Conservation (phyloP, 345 rosid genomes). For the Excoecaria agallocha region DNA sequence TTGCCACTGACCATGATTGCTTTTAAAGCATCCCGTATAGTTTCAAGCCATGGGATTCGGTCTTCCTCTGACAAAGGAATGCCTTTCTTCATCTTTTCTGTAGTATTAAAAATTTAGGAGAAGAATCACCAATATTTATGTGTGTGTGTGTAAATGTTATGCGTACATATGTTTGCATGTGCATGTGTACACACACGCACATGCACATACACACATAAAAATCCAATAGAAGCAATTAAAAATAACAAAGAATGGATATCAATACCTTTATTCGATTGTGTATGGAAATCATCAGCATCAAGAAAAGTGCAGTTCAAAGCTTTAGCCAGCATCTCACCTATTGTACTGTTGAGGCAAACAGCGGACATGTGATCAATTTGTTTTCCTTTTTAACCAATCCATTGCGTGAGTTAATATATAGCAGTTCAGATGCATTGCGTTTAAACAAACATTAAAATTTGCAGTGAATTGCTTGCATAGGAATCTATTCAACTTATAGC, state of each 20-base stretch:
- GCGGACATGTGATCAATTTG: too few species aligned
- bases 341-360: slow-evolving; percentile 46
- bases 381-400: too few species aligned
- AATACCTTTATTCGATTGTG: slow-evolving; percentile 69
- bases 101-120: neutral
- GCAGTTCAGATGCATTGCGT: neutral
- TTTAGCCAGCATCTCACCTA: slow-evolving; percentile 58
- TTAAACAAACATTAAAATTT: neutral
- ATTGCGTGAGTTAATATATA: neutral
- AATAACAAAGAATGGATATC: neutral
- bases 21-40: slow-evolving; percentile 42
- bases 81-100: slow-evolving; percentile 79
- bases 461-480: neutral
- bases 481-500: slow-evolving; percentile 8
- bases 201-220: too few species aligned
- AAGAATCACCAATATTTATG: too few species aligned
- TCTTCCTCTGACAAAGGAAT: slow-evolving; percentile 74
- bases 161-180: too few species aligned
- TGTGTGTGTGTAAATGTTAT: too few species aligned
- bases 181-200: too few species aligned
- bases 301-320: slow-evolving; percentile 56
- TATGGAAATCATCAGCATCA: slow-evolving; percentile 88
- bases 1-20: slow-evolving; percentile 36
- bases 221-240: neutral
- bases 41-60: slow-evolving; percentile 78